A percentile compares a stretch with the other conserved stretches of the same genome.
These are phyloP conservation scores for Ogataea kodamae DNA, from an alignment of 805 yeast genomes.

Conservation along the genomic window DNA sequence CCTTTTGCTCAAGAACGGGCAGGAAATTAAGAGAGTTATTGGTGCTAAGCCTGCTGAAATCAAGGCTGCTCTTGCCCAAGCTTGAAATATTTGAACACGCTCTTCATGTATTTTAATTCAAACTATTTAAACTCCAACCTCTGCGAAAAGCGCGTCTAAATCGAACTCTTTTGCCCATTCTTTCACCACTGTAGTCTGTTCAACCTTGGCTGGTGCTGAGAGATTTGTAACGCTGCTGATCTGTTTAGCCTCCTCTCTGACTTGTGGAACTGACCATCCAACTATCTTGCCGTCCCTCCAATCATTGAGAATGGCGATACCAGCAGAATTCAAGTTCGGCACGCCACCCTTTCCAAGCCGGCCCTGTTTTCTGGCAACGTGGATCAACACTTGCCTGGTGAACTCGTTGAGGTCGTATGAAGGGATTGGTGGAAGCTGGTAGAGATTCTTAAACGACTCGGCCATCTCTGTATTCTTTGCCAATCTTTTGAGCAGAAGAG, in stretches of 20 bases:
- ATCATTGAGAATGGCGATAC: slow-evolving; percentile 76
- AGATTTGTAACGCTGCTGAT: slow-evolving; percentile 35
- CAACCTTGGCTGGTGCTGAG: slow-evolving; percentile 45
- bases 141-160: slow-evolving; percentile 71
- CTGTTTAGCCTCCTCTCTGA: slow-evolving; percentile 16
- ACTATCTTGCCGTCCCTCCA: slow-evolving; percentile 96
- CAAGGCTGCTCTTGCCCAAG: slow-evolving; percentile 50
- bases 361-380: slow-evolving; percentile 89
- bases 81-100: slow-evolving; percentile 27
- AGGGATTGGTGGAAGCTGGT: slow-evolving; percentile 78
- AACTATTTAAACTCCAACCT: slow-evolving; percentile 27
- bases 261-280: slow-evolving; percentile 82
- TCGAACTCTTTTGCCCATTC: slow-evolving; percentile 95
- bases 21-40: slow-evolving; percentile 71
- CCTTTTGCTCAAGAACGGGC: slow-evolving; percentile 78
- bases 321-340: slow-evolving; percentile 86
- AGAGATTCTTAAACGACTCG: slow-evolving; percentile 66
- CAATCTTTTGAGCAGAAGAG: slow-evolving; percentile 70
- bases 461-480: slow-evolving; percentile 75
- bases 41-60: slow-evolving; percentile 90
- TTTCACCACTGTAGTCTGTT: slow-evolving; percentile 75
- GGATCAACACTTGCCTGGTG: slow-evolving; percentile 82
- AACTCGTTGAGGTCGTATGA: slow-evolving; percentile 69
- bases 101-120: slow-evolving; percentile 3
- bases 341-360: slow-evolving; percentile 90